Evolutionary conservation across 2,329 filamentous ascomycete genomes (phyloP).

Genomic region (Ophiostoma sp.): DNA sequence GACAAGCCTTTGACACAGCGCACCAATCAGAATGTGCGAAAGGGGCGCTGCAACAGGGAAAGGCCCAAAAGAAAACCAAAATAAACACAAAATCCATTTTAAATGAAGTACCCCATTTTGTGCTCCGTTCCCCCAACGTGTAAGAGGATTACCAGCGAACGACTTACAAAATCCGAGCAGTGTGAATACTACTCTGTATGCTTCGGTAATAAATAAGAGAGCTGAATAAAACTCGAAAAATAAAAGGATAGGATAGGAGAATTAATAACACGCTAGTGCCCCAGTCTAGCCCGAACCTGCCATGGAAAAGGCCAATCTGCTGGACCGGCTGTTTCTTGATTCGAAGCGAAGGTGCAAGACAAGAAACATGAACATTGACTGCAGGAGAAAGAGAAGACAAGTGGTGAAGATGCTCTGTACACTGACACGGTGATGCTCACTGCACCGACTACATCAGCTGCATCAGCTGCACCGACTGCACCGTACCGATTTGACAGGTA

Average conservation of each 20-base stretch:
- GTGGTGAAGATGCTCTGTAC: neutral
- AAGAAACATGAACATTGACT: neutral
- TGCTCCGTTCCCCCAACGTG: too few species aligned
- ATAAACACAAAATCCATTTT: neutral
- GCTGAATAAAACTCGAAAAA: neutral
- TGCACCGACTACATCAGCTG: neutral
- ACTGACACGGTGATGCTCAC: neutral
- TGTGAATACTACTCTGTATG: neutral
- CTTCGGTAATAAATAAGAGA: neutral
- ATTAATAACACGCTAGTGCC: slow-evolving; percentile 17
- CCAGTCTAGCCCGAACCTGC: slow-evolving; percentile 15
- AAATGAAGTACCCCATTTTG: too few species aligned
- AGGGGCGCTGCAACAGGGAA: neutral
- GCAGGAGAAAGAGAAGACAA: neutral
- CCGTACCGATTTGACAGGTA: neutral
- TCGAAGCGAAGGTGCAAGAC: neutral
- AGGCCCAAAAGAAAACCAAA: neutral
- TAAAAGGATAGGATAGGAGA: neutral
- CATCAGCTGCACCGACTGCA: neutral
- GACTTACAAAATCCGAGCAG: too few species aligned
- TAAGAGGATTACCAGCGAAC: too few species aligned
- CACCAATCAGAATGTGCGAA: slow-evolving; percentile 14
- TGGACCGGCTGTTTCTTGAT: slow-evolving; percentile 10
- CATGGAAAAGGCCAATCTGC: slow-evolving; percentile 12
- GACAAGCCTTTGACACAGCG: neutral